Evolutionary conservation across 2,329 filamentous ascomycete species (phyloP), one percentile per base, ranked within the genome.

Genomic region (Penicillium sp.): DNA sequence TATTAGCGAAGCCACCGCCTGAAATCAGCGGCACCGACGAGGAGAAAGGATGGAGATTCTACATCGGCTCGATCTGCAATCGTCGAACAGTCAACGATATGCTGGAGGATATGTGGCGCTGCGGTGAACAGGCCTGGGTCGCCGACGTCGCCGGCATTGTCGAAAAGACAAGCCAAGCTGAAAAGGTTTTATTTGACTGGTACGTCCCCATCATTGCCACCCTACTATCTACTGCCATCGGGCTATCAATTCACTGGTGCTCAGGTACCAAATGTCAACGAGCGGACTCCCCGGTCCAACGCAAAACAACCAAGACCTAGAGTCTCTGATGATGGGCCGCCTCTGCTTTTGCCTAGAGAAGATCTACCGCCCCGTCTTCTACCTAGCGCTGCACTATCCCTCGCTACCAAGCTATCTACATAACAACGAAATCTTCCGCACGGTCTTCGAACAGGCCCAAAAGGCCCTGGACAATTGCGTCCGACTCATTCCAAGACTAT

Each of bases 81-180:
- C 60, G 60, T 16, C 60, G 60, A 8, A 63, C 60, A 16, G 58
- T 56, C 13, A 63, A 63, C 41, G 60, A 60, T 24, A 58, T 62
- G 39, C 52, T 62, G 16, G 53, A 53, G 41, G 60, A 63, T 30
- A 53, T 63, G 52, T 63, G 60, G 60, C 54, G 58, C 3, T 33
- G 51, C 28, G 60, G 57, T 3, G 60, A 62, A 25, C 48, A 58
- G 13, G 53, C 51, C 35, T 63, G 60, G 60, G 20, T 60, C 20
- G 53, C 41, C 42, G 51, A 63, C 27, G 51, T 58, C n/a, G 40
- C 48, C 14, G 40, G 50, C 30, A 50, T 60, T 25, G 39, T 60
- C 14, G 51, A 53, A 16, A 49, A 44, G 16, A 59, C 48, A 6
- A 20, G 49, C 7, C 54, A 53, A 5, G 60, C 60, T 5, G 53